Percentiles rank a stretch among this genome's conserved stretches.
Evolutionary conservation across 805 yeast species (phyloP).

Genomic region (Nematodospora valgi): DNA sequence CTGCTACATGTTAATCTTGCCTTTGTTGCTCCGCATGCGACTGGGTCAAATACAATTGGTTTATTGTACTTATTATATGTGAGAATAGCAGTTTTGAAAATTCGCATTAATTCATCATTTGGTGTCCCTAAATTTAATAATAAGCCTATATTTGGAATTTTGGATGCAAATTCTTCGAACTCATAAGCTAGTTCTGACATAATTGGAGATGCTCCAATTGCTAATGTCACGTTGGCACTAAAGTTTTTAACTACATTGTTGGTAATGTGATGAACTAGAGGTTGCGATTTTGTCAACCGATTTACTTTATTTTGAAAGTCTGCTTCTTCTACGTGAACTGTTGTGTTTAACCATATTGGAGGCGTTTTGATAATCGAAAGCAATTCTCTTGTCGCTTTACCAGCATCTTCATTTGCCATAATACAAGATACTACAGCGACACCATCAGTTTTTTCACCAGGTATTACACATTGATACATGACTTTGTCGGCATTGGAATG

Average conservation of each 20-base stretch:
- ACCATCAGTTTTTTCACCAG: slow-evolving; percentile 62
- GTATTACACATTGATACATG: slow-evolving; percentile 44
- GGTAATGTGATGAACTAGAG: slow-evolving; percentile 84
- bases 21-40: slow-evolving; percentile 83
- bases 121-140: slow-evolving; percentile 79
- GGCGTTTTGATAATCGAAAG: slow-evolving; percentile 20
- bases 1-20: slow-evolving; percentile 50
- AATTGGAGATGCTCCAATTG: slow-evolving; percentile 82
- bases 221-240: slow-evolving; percentile 81
- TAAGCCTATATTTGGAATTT: slow-evolving; percentile 50
- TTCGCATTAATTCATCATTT: slow-evolving; percentile 37
- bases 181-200: slow-evolving; percentile 78
- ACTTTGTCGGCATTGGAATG: slow-evolving; percentile 59
- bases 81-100: slow-evolving; percentile 49
- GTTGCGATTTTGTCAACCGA: slow-evolving; percentile 31
- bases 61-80: slow-evolving; percentile 54
- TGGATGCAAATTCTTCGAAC: slow-evolving; percentile 57
- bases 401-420: slow-evolving; percentile 61
- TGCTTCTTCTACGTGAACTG: not conserved
- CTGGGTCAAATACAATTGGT: slow-evolving; percentile 84
- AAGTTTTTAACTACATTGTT: slow-evolving; percentile 85
- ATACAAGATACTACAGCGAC: slow-evolving; percentile 86
- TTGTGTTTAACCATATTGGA: slow-evolving; percentile 6
- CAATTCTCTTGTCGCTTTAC: slow-evolving; percentile 43
- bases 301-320: not conserved